Evolutionary conservation across 106 monocot genomes (phyloP), one percentile per base, ranked within the genome.

Genomic region (Phalaenopsis aphrodite): DNA sequence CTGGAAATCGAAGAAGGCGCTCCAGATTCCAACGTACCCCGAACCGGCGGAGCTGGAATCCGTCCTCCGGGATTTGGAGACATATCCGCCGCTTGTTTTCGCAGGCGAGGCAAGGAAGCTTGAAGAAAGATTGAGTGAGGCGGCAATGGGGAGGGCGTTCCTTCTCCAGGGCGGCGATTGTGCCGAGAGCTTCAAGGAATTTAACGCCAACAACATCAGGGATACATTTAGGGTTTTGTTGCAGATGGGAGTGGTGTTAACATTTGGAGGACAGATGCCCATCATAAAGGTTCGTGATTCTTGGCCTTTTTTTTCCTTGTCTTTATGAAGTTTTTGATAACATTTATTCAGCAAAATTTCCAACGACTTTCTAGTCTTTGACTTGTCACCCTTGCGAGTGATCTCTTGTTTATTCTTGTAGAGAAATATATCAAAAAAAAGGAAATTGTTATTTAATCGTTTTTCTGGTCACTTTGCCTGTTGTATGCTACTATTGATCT

Each of bases 111-210:
- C 89, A 61, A 80, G 93, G 84, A 85, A 82, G 75, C 71, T 94
- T 79, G 93, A 94, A 86, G 91, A 89, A 80, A 58, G 82, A 72
- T 83, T 94, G 17, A 89, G 87, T 18, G 87, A 91, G 57, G 93
- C 93, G 0, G 91, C 93, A 17, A 57, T 88, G 3, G 91, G 94
- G 57, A 75, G 77, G 79, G 89, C 94, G 19, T 94, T 94, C 74
- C 24, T 94, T 75, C 81, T 94, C 7, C 91, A 94, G 84, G 93
- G 93, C 3, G 93, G 91, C 41, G 93, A 93, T 43, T 93, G 93
- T 76, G 91, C 89, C 55, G 93, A 93, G 86, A 94, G 93, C 75
- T 94, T 94, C 81, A 94, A 89, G 86, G 93, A 94, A 75, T 91
- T 91, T 74, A 89, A 77, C 72, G 93, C 86, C 8, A 89, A 94